Conservation (phyloP, 1,139 yeast genomes). For the Wickerhamomyces sp. region DNA sequence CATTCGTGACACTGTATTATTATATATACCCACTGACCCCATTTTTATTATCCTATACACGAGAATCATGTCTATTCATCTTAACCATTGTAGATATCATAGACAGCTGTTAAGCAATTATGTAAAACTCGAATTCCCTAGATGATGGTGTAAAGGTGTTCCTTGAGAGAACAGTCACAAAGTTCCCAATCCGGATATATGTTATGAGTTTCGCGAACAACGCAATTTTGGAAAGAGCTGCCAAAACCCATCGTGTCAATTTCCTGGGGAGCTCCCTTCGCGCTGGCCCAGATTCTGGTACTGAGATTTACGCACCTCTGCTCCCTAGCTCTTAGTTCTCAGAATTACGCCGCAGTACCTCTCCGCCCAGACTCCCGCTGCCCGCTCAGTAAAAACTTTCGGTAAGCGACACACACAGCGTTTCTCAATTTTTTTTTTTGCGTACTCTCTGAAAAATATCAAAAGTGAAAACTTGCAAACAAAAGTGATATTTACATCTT, state of each 20-base stretch:
- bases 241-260: background rate
- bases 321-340: background rate
- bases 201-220: background rate
- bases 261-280: conserved; percentile 8
- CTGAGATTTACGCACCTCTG: conserved; percentile 9
- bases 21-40: no score
- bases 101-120: no score
- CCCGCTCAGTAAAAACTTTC: background rate
- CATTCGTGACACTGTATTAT: background rate
- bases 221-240: background rate
- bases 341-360: conserved; percentile 2
- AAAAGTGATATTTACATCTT: background rate
- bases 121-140: no score
- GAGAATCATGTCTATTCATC: no score
- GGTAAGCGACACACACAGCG: conserved; percentile 2
- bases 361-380: background rate
- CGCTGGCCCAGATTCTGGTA: background rate
- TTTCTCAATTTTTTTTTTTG: conserved; percentile 8
- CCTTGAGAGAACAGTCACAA: conserved; percentile 2
- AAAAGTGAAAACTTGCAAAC: conserved; percentile 2
- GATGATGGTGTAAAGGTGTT: no score
- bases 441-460: conserved; percentile 15
- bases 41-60: no score
- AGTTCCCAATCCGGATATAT: background rate
- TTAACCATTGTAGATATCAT: no score